phyloP scores from a whole-genome alignment of 2,329 filamentous ascomycete genomes.

The Ophiocordyceps polyrhachis-furcata region DNA sequence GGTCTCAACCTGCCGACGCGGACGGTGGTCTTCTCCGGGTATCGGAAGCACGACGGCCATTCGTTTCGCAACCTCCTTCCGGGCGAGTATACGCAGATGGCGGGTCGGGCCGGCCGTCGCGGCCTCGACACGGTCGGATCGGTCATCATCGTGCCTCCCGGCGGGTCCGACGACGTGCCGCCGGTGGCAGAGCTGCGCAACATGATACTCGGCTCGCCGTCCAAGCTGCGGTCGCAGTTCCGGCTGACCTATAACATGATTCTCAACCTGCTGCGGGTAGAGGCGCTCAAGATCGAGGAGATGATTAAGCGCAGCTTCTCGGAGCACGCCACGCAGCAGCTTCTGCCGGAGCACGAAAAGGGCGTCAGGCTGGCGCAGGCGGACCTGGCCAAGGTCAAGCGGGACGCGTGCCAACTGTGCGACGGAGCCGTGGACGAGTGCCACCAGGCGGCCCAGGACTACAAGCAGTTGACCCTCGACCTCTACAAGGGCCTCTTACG shows the following conservation, averaged over 20 bases:
- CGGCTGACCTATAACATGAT: constrained; percentile 99
- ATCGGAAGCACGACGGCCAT: constrained; percentile 88
- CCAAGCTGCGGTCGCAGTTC: constrained; percentile 90
- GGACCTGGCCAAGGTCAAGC: constrained; percentile 75
- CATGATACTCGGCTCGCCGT: constrained; percentile 93
- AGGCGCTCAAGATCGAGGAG: constrained; percentile 95
- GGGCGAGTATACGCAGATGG: constrained; percentile 98
- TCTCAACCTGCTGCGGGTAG: constrained; percentile 79
- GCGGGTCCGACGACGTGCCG: constrained; percentile 66
- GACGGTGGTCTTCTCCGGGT: constrained; percentile 94
- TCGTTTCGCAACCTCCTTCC: constrained; percentile 79
- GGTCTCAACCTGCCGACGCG: constrained; percentile 87
- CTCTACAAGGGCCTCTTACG: constrained; percentile 57
- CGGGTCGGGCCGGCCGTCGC: constrained; percentile 79
- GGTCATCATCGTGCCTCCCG: constrained; percentile 80
- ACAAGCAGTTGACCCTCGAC: constrained; percentile 59
- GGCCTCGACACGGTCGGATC: constrained; percentile 84
- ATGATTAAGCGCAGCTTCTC: constrained; percentile 99
- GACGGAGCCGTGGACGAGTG: constrained; percentile 63
- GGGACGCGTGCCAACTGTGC: constrained; percentile 67
- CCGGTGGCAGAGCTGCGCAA: constrained; percentile 65
- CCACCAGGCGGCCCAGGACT: constrained; percentile 67
- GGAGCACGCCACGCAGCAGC: constrained; percentile 87
- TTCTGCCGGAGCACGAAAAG: constrained; percentile 89
- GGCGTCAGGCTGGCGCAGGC: constrained; percentile 83